phyloP scores from a whole-genome alignment of 2,329 filamentous ascomycete species.

The Aschersonia sp. region DNA sequence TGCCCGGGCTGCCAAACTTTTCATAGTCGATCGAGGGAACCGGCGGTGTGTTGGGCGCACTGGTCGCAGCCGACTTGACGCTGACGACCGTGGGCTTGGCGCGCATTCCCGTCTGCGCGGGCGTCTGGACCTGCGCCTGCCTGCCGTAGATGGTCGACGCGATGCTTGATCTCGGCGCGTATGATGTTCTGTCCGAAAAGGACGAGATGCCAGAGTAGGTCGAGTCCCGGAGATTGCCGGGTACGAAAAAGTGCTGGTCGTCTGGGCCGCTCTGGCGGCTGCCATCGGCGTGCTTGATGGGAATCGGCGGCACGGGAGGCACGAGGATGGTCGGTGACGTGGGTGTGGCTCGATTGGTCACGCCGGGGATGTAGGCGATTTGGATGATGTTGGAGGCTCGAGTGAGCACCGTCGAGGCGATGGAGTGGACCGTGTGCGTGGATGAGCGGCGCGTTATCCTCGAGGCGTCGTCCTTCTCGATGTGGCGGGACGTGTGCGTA shows the following conservation, averaged over 20 bases:
- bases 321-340: slow-evolving; percentile 70
- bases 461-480: slow-evolving; percentile 31
- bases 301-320: slow-evolving; percentile 88
- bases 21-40: slow-evolving; percentile 58
- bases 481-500: slow-evolving; percentile 24
- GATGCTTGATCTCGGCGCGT: slow-evolving; percentile 55
- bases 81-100: slow-evolving; percentile 88
- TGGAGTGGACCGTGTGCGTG: slow-evolving; percentile 74
- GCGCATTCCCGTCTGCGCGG: slow-evolving; percentile 74
- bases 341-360: slow-evolving; percentile 79
- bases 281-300: slow-evolving; percentile 42
- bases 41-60: slow-evolving; percentile 46
- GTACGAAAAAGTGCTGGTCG: slow-evolving; percentile 88
- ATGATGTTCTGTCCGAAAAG: slow-evolving; percentile 46
- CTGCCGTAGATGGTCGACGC: slow-evolving; percentile 91
- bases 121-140: slow-evolving; percentile 68
- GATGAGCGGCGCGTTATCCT: slow-evolving; percentile 48
- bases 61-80: slow-evolving; percentile 56
- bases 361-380: slow-evolving; percentile 95
- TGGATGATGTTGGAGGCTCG: slow-evolving; percentile 98
- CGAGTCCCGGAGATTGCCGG: slow-evolving; percentile 77
- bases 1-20: slow-evolving; percentile 28
- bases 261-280: slow-evolving; percentile 38
- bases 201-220: slow-evolving; percentile 69
- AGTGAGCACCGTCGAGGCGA: slow-evolving; percentile 89